Percentiles rank a stretch among this genome's conserved stretches.
phyloP scores from a whole-genome alignment of 768 basidiomycete species.

The Lentinula edodes region DNA sequence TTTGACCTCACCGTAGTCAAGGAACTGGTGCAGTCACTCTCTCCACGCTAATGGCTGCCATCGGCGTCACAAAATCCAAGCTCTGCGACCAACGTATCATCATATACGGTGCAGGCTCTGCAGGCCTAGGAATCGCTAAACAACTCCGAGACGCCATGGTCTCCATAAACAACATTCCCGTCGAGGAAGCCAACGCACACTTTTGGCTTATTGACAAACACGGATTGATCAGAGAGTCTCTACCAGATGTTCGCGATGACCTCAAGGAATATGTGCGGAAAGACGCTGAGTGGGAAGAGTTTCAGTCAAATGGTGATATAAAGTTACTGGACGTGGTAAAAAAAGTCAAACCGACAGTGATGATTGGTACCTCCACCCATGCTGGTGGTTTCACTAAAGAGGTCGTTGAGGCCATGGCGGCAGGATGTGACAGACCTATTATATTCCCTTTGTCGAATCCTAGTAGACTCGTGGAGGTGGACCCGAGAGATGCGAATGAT shows the following conservation, averaged over 20 bases:
- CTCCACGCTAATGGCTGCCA: conserved; percentile 61
- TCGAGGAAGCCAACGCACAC: conserved; percentile 51
- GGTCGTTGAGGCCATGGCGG: conserved; percentile 63
- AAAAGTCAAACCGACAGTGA: conserved; percentile 69
- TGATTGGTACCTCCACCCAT: conserved; percentile 82
- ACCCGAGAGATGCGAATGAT: conserved; percentile 61
- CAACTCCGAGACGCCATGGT: conserved; percentile 78
- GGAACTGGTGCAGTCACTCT: conserved; percentile 76
- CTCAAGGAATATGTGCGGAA: conserved; percentile 52
- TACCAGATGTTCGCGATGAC: conserved; percentile 37
- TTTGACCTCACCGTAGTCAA: conserved; percentile 36
- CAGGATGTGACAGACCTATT: conserved; percentile 66
- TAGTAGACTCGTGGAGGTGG: conserved; percentile 67
- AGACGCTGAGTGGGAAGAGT: conserved; percentile 49
- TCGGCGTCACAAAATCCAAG: conserved; percentile 56
- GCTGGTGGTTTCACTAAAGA: conserved; percentile 76
- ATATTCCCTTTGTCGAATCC: conserved; percentile 86
- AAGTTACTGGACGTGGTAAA: conserved; percentile 64
- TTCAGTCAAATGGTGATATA: conserved; percentile 31
- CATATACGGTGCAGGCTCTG: conserved; percentile 77
- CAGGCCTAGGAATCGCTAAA: conserved; percentile 73
- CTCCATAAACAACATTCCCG: conserved; percentile 42
- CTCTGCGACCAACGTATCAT: conserved; percentile 73
- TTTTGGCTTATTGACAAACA: conserved; percentile 75
- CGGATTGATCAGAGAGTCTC: conserved; percentile 51